A percentile compares a stretch with the other conserved stretches of the same genome.
Conservation (phyloP, 305 asterid species). For the Rubia peregrina region DNA sequence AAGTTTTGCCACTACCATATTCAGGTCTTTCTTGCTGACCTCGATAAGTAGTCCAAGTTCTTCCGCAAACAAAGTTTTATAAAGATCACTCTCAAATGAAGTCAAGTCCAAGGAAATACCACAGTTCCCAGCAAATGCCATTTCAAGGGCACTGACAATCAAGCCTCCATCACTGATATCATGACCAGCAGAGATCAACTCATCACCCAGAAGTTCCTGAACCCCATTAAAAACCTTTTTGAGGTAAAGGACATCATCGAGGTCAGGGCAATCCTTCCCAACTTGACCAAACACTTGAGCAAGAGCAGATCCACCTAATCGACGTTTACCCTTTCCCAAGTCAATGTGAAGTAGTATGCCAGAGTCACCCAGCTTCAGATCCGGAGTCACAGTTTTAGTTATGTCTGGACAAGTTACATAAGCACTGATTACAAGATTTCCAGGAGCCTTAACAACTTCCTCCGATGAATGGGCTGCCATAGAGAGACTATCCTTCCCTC, state of each 20-base stretch:
- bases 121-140: conserved; percentile 95
- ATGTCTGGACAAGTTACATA: conserved; percentile 89
- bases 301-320: conserved; percentile 86
- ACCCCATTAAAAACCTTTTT: conserved; percentile 65
- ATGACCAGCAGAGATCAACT: conserved; percentile 81
- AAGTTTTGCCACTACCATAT: conserved; percentile 40
- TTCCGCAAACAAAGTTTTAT: conserved; percentile 69
- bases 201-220: conserved; percentile 62
- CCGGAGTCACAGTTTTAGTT: conserved; percentile 88
- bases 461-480: conserved; percentile 81
- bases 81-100: conserved; percentile 31
- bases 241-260: conserved; percentile 71
- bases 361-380: conserved; percentile 72
- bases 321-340: conserved; percentile 73
- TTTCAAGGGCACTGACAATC: conserved; percentile 65
- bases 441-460: conserved; percentile 94
- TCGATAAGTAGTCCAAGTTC: conserved; percentile 80
- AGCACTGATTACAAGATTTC: conserved; percentile 78
- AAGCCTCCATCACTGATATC: conserved; percentile 95
- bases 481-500: conserved; percentile 94
- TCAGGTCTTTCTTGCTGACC: conserved; percentile 44
- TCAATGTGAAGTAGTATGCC: conserved; percentile 81
- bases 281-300: conserved; percentile 84
- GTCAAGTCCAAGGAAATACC: conserved; percentile 54
- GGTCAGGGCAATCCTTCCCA: conserved; percentile 78